Base-by-base conservation (phyloP, 305 asterid species). In the Rubia balearica region DNA sequence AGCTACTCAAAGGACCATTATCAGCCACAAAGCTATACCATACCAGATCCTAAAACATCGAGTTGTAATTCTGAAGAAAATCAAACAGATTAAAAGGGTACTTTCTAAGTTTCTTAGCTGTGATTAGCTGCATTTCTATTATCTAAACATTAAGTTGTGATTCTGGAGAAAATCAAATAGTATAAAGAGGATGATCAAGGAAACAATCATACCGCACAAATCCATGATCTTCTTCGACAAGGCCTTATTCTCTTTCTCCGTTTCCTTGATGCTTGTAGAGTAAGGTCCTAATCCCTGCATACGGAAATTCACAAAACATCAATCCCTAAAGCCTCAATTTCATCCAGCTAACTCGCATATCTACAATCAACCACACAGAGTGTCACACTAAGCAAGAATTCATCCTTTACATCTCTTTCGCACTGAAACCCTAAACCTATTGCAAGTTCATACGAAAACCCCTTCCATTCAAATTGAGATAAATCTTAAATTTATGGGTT, bases 191-290 rank as follows among this genome's bases (percentile, higher is more conserved):
- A 56, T 24, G 22, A 41, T 21, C 3, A 56, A 68, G 74, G 61
- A 42, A 67, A 55, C 24, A 59, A 43, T 60, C 85, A 55, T 82
- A 92, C 97, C 98, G 46, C 97, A 88, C 70, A 92, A 75, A 79
- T 92, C 98, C 71, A 87, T 92, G 51, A 92, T 90, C 85, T 90
- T 89, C 83, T 92, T 90, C 0, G 95, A 95, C 98, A 86, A 86
- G 55, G 90, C 97, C 81, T 92, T 89, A 71, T 90, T 90, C 75
- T 92, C 98, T 85, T 90, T 90, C 85, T 92, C 97, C 6, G 75
- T 81, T 74, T 87, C 84, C 89, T 90, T 90, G 81, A 90, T 92
- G 88, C 87, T 84, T 8, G 80, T 83, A 0, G 91, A 87, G 74
- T 90, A 92, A 62, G 97, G 97, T 73, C 98, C 98, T 83, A 86